These are phyloP conservation scores for Phytophthora foliorum DNA, from an alignment of 352 stramenopile genomes.

Conservation along the genomic window DNA sequence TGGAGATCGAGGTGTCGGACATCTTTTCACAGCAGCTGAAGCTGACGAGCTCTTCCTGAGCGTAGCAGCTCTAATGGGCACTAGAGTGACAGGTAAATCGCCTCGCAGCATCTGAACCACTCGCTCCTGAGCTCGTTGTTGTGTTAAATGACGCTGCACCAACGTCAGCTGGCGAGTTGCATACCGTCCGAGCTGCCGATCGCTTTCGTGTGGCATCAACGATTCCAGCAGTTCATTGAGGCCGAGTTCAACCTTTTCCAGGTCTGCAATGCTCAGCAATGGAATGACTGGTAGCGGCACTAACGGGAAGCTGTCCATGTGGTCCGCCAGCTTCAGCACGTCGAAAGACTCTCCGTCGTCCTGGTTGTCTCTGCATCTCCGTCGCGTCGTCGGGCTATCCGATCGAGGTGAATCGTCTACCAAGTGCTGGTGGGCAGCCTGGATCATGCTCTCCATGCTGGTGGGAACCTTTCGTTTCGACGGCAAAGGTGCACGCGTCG, in stretches of 20 bases:
- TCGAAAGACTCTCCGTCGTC: slow-evolving; percentile 12
- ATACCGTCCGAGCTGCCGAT: slow-evolving; percentile 70
- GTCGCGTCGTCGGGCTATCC: not conserved
- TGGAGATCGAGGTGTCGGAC: not conserved
- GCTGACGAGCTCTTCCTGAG: slow-evolving; percentile 31
- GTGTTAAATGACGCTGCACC: slow-evolving; percentile 62
- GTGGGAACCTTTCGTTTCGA: slow-evolving; percentile 5
- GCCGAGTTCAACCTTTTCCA: slow-evolving; percentile 54
- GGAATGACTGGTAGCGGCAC: slow-evolving; percentile 68
- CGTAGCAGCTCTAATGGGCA: slow-evolving; percentile 9
- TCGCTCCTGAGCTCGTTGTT: slow-evolving; percentile 60
- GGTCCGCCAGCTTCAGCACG: slow-evolving; percentile 40
- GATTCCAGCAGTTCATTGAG: slow-evolving; percentile 49
- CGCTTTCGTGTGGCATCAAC: slow-evolving; percentile 43
- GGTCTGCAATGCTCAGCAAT: slow-evolving; percentile 46
- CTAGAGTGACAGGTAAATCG: slow-evolving; percentile 23
- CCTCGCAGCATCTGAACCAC: slow-evolving; percentile 57
- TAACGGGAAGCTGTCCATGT: slow-evolving; percentile 78
- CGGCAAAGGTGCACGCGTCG: not conserved
- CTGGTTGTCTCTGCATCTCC: slow-evolving; percentile 16
- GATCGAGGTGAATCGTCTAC: slow-evolving; percentile 1
- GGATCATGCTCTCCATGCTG: slow-evolving; percentile 42
- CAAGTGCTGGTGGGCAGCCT: slow-evolving; percentile 41
- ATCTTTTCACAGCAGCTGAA: slow-evolving; percentile 13
- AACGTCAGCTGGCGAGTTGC: slow-evolving; percentile 59